These are phyloP conservation scores for Salvia miltiorrhiza DNA, from an alignment of 257 asterid species.

Conservation along the genomic window DNA sequence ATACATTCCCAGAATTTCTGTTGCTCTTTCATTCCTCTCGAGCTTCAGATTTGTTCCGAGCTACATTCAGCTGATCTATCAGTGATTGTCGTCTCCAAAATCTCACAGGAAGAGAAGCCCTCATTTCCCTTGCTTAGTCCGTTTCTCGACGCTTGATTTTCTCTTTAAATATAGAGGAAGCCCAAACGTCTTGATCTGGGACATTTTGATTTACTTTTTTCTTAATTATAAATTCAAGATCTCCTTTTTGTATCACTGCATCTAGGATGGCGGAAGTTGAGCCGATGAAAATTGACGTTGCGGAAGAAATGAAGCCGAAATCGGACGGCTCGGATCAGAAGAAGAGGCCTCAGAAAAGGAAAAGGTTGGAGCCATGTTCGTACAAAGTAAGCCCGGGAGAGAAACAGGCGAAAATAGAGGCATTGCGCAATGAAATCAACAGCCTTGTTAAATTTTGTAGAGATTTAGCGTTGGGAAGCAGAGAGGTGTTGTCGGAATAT, in stretches of 20 bases:
- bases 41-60: background rate
- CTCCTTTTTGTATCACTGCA: background rate
- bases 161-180: background rate
- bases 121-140: background rate
- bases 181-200: background rate
- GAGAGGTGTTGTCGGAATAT: slow-evolving; percentile 27
- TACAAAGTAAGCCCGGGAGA: slow-evolving; percentile 23
- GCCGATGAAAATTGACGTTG: slow-evolving; percentile 26
- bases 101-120: background rate
- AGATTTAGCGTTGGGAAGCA: slow-evolving; percentile 29
- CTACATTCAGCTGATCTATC: background rate
- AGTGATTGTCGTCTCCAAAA: background rate
- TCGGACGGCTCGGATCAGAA: slow-evolving; percentile 21
- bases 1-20: background rate
- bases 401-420: slow-evolving; percentile 38
- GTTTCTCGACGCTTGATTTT: background rate
- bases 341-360: slow-evolving; percentile 21
- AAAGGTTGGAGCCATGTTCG: slow-evolving; percentile 8
- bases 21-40: background rate
- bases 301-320: slow-evolving; percentile 15
- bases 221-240: background rate
- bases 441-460: slow-evolving; percentile 41
- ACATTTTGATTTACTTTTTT: background rate
- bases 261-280: slow-evolving; percentile 25
- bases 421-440: slow-evolving; percentile 44